A percentile compares a stretch with the other conserved stretches of the same genome.
Evolutionary conservation across 106 monocot genomes (phyloP).

Genomic region (Dioscorea zingiberensis): DNA sequence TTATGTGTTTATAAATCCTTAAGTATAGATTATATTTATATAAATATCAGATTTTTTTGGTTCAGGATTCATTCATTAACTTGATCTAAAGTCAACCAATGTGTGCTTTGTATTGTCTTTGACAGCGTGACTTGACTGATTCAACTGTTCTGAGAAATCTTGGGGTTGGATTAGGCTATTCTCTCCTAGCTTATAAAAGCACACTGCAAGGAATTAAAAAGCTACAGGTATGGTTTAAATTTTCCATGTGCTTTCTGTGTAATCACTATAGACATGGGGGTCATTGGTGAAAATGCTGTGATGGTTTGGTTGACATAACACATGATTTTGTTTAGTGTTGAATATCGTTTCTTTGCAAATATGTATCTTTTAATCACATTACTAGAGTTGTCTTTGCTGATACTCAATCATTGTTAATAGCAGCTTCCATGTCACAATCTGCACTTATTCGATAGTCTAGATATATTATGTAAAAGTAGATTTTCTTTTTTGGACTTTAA

Average conservation of each 20-base stretch:
- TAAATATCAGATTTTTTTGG: too few relatives aligned
- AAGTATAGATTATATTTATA: too few relatives aligned
- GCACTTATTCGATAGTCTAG: too few relatives aligned
- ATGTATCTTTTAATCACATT: too few relatives aligned
- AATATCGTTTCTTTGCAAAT: too few relatives aligned
- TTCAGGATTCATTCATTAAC: too few relatives aligned
- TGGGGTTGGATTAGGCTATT: constrained; percentile 77
- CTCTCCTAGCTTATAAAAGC: constrained; percentile 85
- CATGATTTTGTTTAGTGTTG: background rate
- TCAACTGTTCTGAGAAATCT: constrained; percentile 91
- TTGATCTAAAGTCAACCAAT: too few relatives aligned
- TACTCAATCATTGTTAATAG: too few relatives aligned
- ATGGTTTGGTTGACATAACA: background rate
- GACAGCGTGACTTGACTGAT: constrained; percentile 89
- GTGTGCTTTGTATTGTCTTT: background rate
- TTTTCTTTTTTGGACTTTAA: background rate
- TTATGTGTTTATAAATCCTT: too few relatives aligned
- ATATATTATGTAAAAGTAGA: background rate
- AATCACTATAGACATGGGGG: background rate
- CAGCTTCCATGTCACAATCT: too few relatives aligned
- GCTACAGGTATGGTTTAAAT: constrained; percentile 55
- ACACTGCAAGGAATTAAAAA: constrained; percentile 78
- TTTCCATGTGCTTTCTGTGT: background rate
- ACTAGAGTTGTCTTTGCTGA: too few relatives aligned
- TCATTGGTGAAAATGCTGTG: background rate